Evolutionary conservation across 495 filamentous ascomycete species (phyloP), one percentile per base, ranked within the genome.

Genomic region (Pyrenopolyporus hunteri): DNA sequence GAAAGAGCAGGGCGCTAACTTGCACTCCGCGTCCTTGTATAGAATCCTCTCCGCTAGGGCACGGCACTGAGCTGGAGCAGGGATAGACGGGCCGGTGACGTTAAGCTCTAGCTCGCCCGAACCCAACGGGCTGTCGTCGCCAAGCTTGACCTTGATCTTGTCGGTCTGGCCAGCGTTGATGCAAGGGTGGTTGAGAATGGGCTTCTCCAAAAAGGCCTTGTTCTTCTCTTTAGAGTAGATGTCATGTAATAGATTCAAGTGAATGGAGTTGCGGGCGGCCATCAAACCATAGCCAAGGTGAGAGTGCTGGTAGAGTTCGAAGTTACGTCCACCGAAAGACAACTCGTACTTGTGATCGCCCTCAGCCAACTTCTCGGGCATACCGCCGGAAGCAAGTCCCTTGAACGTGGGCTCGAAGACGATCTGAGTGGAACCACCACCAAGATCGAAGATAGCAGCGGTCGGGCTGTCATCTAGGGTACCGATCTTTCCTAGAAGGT

Each of bases 261-360:
- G 90, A 54, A 98, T 87, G 22, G 91, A 81, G 23, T 95, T 84
- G 48, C 94, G 91, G 20, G 94, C 94, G 59, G 89, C 83, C 92
- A 97, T 98, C 47, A 98, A 87, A 68, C 94, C 94, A 69, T 97
- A 97, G 48, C 93, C 93, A 46, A 98, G 88, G 75, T 98, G 95
- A 20, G 93, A 97, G 77, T 98, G 92, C 76, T 98, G 94, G 79
- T 98, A 98, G n/a, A 98, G 86, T 37, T 87, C 82, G 72, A 98
- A 98, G 33, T 93, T 76, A 51, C 91, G 88, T 53, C 93, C 94
- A 59, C 93, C 93, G 60, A 97, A 98, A 33, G 86, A 81, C 57
- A 98, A 85, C 39, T 88, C 83, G 75, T 98, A 98, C 76, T 97
- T 97, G 82, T 98, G 95, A 72, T 98, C 95, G 61, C 94, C 94